Conservation (phyloP, 768 basidiomycete species). For the Lyophyllum decastes region DNA sequence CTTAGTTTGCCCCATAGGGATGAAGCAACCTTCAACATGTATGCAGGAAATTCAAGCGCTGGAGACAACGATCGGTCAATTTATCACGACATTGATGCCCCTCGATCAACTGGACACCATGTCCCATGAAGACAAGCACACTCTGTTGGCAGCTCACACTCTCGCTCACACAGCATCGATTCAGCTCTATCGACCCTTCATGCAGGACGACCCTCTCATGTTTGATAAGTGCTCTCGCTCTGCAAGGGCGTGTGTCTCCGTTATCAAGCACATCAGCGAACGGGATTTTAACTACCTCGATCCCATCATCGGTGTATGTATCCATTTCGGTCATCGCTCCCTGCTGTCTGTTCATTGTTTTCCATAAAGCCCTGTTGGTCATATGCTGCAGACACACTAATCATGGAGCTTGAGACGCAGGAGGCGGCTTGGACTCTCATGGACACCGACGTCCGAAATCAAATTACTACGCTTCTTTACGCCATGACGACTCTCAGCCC, state of each 20-base stretch:
- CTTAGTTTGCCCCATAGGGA: constrained; percentile 28
- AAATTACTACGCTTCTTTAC: constrained; percentile 60
- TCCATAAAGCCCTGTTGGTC: constrained; percentile 68
- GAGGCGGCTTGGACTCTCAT: constrained; percentile 66
- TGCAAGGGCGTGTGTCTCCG: constrained; percentile 56
- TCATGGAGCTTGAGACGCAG: constrained; percentile 64
- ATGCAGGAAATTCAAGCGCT: constrained; percentile 60
- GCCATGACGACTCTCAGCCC: constrained; percentile 64
- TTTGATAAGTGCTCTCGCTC: constrained; percentile 70
- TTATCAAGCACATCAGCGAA: constrained; percentile 65
- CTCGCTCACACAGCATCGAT: constrained; percentile 68
- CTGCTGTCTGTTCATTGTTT: constrained; percentile 5
- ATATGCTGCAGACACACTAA: constrained; percentile 63
- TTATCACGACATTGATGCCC: constrained; percentile 63
- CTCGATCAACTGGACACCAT: constrained; percentile 62
- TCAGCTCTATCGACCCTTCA: constrained; percentile 63
- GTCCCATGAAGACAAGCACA: constrained; percentile 58
- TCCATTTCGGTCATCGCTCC: neutral
- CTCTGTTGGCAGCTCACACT: constrained; percentile 61
- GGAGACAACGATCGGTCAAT: constrained; percentile 65
- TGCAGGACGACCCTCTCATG: constrained; percentile 56
- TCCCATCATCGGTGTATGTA: constrained; percentile 72
- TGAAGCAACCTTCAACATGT: constrained; percentile 48
- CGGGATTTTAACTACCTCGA: constrained; percentile 73
- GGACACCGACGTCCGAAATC: constrained; percentile 61